Conservation (phyloP, 768 basidiomycete species). For the Paxillus ammoniavirescens region DNA sequence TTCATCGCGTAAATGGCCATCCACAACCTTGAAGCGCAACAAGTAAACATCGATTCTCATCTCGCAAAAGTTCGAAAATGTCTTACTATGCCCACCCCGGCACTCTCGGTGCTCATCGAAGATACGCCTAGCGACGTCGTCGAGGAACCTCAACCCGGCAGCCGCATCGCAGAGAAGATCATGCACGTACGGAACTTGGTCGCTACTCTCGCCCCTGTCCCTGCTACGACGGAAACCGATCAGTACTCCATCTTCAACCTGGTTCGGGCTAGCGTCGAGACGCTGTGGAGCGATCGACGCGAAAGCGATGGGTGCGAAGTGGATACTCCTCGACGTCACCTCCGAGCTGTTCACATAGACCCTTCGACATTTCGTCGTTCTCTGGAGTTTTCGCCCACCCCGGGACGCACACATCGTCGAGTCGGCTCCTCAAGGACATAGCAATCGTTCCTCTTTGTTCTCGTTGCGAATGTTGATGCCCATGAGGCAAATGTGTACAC, state of each 20-base stretch:
- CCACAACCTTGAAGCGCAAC: conserved; percentile 12
- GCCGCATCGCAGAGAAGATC: conserved; percentile 21
- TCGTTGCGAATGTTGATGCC: background rate
- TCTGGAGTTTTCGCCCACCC: conserved; percentile 7
- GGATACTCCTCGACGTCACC: conserved; percentile 2
- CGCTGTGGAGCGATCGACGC: conserved; percentile 18
- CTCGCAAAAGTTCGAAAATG: conserved; percentile 16
- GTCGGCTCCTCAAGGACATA: conserved; percentile 21
- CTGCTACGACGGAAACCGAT: conserved; percentile 18
- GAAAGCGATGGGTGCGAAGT: background rate
- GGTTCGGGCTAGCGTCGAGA: conserved; percentile 18
- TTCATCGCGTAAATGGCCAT: background rate
- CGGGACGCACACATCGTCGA: conserved; percentile 14
- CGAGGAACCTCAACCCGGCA: conserved; percentile 10
- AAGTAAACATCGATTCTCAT: conserved; percentile 19
- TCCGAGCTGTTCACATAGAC: conserved; percentile 1
- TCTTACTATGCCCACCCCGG: conserved; percentile 5
- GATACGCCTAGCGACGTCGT: background rate
- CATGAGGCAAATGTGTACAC: too few species aligned
- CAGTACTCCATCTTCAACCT: conserved; percentile 16
- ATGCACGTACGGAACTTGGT: conserved; percentile 17
- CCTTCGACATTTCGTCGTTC: conserved; percentile 4
- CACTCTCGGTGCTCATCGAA: background rate
- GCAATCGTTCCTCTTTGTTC: background rate
- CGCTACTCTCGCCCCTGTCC: conserved; percentile 20